Evolutionary conservation across 345 rosid genomes (phyloP), one percentile per base, ranked within the genome.

Genomic region (Crucihimalaya himalaica): DNA sequence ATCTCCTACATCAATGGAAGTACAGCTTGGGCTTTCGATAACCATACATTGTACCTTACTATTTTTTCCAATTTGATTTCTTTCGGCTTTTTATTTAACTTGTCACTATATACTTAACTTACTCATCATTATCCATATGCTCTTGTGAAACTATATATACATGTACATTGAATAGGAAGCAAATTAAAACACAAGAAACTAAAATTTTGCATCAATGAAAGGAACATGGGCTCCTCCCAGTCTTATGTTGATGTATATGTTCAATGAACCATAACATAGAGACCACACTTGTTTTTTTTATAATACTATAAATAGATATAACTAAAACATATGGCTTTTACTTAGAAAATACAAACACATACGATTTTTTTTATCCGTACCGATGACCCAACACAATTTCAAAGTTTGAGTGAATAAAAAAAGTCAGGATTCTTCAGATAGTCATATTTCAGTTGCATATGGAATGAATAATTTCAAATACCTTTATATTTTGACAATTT

Each of bases 1-100:
- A 77, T 77, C 71, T 77, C 72, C 80, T 56, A 70, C 72, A 64
- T 63, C 15, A 77, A 77, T 70, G 80, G 72, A 77, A 77, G 80
- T 77, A 77, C 80, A 76, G 71, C 53, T 76, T 63, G 66, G 43
- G 53, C 46, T 56, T 56, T 77, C 48, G 21, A 37, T 70, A 63
- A 58, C 37, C 71, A 70, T 77, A 63, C 80, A 77, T 9, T 76
- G 80, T 76, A 76, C 75, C 80, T 70, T 76, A 29, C 62, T 76
- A 70, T 63, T 34, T 46, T 25, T 14, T 35, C 54, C 35, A 21
- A n/a, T 70, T 40, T 21, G 48, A 40, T 48, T 53, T 56, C 15
- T 40, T 59, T 63, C 23, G 29, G 42, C 34, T 72, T 50, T 50
- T 65, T 39, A 47, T 57, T 39, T 48, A 67, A 58, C 6, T 45